Base-by-base conservation (phyloP, 2,329 filamentous ascomycete species). In the Fusarium sp. region DNA sequence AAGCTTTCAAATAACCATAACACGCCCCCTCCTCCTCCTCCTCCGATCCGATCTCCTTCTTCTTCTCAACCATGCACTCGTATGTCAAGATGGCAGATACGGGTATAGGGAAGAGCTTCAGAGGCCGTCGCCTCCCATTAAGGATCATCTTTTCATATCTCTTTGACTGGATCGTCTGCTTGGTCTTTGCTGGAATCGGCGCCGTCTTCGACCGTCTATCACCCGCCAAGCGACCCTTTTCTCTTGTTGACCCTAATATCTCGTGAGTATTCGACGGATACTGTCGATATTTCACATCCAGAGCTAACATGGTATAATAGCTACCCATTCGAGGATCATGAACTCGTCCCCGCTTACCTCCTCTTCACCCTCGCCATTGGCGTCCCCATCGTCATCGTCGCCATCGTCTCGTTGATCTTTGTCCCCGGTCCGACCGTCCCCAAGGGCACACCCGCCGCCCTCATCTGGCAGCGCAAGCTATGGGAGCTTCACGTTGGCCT, bases 401-500 rank as follows among this genome's bases (percentile, higher is more conserved):
- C 92, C 60, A 40, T 94, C 61, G 87, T 96, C 66, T 90, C 90
- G 44, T 82, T 97, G 35, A 72, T 91, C 69, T 86, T 96, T 74
- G 90, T 96, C 1, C 94, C 94, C 1, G 94, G 93, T 5, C 87
- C 89, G 7, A 92, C 91, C 2, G 91, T 92, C 1, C 88, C 89
- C 17, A 86, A 85, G 46, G 87, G 88, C 22, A 91, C 92, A 0
- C 90, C 93, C 2, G 87, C 87, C 72, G 82, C 87, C 5, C 83
- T 94, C 62, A 86, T 95, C 51, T 95, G 94, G 91, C 90, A 89
- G 79, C 89, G 94, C 73, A 98, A 96, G 83, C 81, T 98, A 2
- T 98, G 96, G 95, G 95, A 98, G 81, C 91, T 94, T 81, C 94
- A 98, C 80, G 91, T 91, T 3, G 95, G 94, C 67, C 94, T 92